Percentiles rank a stretch among this genome's conserved stretches.
These are phyloP conservation scores for Phallus indusiatus DNA, from an alignment of 768 basidiomycete species.

Conservation along the genomic window DNA sequence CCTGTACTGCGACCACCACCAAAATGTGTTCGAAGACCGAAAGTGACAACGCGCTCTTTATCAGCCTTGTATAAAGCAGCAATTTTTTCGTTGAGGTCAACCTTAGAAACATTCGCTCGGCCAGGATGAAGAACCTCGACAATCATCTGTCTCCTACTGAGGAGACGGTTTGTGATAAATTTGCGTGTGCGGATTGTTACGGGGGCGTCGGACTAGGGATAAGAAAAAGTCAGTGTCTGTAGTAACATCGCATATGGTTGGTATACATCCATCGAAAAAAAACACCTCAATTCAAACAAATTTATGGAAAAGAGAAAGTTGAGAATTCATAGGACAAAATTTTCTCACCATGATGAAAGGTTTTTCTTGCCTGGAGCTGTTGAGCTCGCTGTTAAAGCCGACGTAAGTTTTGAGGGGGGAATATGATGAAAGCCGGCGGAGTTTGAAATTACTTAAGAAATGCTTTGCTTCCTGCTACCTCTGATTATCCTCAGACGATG, in stretches of 20 bases:
- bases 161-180: constrained; percentile 98
- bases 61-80: constrained; percentile 89
- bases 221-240: constrained; percentile 12
- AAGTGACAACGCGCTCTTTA: constrained; percentile 83
- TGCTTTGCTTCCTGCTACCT: neutral
- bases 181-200: constrained; percentile 97
- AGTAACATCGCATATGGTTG: neutral
- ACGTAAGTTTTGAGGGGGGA: constrained; percentile 7
- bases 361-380: constrained; percentile 19
- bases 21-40: constrained; percentile 91
- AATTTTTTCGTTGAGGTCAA: constrained; percentile 88
- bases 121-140: constrained; percentile 94
- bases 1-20: constrained; percentile 98
- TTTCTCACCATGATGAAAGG: constrained; percentile 16
- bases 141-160: constrained; percentile 93
- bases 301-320: neutral
- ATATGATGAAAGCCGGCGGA: constrained; percentile 4
- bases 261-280: constrained; percentile 23
- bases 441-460: constrained; percentile 2
- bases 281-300: neutral
- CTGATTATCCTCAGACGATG: neutral
- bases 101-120: constrained; percentile 87
- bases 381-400: constrained; percentile 10
- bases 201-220: constrained; percentile 66
- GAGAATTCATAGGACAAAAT: neutral